Base-by-base conservation (phyloP, 2,329 filamentous ascomycete genomes). In the Microdochium bolleyi region DNA sequence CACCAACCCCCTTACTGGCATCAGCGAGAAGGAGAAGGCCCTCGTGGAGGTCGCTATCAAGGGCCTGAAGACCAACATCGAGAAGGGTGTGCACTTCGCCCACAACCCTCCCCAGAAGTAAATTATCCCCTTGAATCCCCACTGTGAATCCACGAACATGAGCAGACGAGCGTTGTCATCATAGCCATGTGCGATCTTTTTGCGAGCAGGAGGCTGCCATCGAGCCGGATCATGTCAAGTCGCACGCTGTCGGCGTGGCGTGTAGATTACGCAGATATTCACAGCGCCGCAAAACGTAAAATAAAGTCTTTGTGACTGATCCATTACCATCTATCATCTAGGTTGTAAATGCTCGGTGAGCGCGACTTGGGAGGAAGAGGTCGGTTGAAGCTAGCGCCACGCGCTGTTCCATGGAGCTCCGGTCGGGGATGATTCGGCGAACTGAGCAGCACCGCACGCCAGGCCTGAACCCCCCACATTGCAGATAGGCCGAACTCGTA, bases 21-120 rank as follows among this genome's bases (percentile, higher is more conserved):
- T 91, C 66, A 90, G 87, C 67, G 87, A 90, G 49, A 84, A 90
- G 75, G 94, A 97, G 83, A 88, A 95, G 85, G 83, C 81, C 65
- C 84, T 97, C 59, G 81, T 97, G 64, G 78, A 87, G 64, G 85
- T 83, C 66, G 83, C 81, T 70, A 80, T 88, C 69, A 77, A 82
- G 62, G 92, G 87, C 61, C 83, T 97, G 58, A 88, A 91, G 79
- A 86, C 83, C 76, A 97, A 97, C 78, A 96, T 99, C 70, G 76
- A 83, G 67, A 96, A 97, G 84, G 94, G 94, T 69, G 78, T 96
- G 68, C 83, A 85, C 69, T 99, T 97, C 70, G 86, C 86, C 73
- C 80, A 88, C 78, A 92, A 87, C 80, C 84, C 89, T 70, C 87
- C 90, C 68, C 84, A 90, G 83, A 92, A 92, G 88, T 92, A 84